These are phyloP conservation scores for Phlebiopsis gigantea DNA, from an alignment of 768 basidiomycete species.

Conservation along the genomic window DNA sequence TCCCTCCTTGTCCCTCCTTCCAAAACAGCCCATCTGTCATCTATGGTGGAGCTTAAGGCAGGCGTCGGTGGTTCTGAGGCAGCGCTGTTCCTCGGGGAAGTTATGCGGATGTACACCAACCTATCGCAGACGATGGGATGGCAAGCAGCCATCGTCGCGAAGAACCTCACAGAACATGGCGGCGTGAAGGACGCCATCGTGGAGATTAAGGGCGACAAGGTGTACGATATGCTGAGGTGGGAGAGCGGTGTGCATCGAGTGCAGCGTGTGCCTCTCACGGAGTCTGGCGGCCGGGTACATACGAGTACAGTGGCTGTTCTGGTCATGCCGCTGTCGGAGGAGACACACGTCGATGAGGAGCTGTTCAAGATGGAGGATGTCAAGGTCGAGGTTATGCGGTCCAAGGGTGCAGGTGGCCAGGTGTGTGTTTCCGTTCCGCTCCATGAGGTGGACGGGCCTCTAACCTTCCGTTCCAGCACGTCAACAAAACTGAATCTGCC, in stretches of 20 bases:
- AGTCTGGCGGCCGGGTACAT: conserved; percentile 82
- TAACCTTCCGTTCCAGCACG: conserved; percentile 55
- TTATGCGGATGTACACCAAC: conserved; percentile 79
- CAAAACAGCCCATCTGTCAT: conserved; percentile 58
- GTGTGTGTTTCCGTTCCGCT: conserved; percentile 46
- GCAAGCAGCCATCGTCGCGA: conserved; percentile 55
- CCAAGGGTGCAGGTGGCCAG: conserved; percentile 96
- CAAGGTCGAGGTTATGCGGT: conserved; percentile 89
- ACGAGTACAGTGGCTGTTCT: conserved; percentile 88
- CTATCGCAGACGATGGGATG: conserved; percentile 53
- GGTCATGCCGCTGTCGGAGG: conserved; percentile 75
- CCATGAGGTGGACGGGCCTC: no score
- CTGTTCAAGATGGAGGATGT: conserved; percentile 83
- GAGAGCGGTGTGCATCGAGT: conserved; percentile 97
- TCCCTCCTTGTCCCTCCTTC: conserved; percentile 76
- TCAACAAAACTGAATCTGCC: conserved; percentile 98
- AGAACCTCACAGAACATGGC: conserved; percentile 52
- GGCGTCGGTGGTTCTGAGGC: conserved; percentile 93
- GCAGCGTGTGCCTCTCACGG: conserved; percentile 89
- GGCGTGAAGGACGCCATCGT: conserved; percentile 75
- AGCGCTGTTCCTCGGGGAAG: conserved; percentile 70
- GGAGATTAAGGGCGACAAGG: conserved; percentile 72
- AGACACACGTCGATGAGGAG: conserved; percentile 51
- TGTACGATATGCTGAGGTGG: conserved; percentile 76
- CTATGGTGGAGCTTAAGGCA: conserved; percentile 85